These are phyloP conservation scores for Candida tetrigidarum DNA, from an alignment of 1,139 yeast species.

Conservation along the genomic window DNA sequence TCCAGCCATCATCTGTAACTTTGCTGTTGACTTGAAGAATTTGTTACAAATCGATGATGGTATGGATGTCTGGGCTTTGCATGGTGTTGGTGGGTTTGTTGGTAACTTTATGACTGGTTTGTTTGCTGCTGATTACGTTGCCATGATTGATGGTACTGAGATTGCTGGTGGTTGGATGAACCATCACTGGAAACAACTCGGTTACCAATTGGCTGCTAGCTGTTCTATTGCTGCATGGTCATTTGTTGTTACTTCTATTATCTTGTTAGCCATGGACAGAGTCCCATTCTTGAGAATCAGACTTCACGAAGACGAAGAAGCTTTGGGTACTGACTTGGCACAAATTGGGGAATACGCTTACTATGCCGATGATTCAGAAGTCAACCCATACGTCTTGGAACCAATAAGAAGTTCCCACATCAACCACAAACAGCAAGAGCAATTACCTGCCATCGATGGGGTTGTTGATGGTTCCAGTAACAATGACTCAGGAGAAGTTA, in stretches of 20 bases:
- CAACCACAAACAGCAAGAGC: conserved; percentile 37
- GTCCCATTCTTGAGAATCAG: conserved; percentile 85
- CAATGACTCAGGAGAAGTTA: conserved; percentile 20
- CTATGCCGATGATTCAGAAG: conserved; percentile 51
- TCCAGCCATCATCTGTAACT: conserved; percentile 80
- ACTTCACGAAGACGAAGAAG: conserved; percentile 88
- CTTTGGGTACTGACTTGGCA: conserved; percentile 84
- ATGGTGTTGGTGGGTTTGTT: conserved; percentile 90
- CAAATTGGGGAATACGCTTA: conserved; percentile 88
- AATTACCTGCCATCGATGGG: conserved; percentile 29
- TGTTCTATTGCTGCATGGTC: conserved; percentile 80
- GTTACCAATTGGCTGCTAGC: conserved; percentile 90
- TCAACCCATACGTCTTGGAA: conserved; percentile 66
- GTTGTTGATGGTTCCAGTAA: conserved; percentile 22
- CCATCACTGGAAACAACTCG: conserved; percentile 87
- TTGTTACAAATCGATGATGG: conserved; percentile 87
- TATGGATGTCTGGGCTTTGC: conserved; percentile 91
- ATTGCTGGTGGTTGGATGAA: conserved; percentile 94
- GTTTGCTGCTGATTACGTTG: conserved; percentile 92
- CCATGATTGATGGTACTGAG: conserved; percentile 74
- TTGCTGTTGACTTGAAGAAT: conserved; percentile 80
- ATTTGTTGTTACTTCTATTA: conserved; percentile 71
- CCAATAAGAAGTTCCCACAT: conserved; percentile 64
- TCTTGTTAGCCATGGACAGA: conserved; percentile 73
- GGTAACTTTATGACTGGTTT: conserved; percentile 88